phyloP scores from a whole-genome alignment of 305 asterid genomes.

The Fraxinus dipetala region DNA sequence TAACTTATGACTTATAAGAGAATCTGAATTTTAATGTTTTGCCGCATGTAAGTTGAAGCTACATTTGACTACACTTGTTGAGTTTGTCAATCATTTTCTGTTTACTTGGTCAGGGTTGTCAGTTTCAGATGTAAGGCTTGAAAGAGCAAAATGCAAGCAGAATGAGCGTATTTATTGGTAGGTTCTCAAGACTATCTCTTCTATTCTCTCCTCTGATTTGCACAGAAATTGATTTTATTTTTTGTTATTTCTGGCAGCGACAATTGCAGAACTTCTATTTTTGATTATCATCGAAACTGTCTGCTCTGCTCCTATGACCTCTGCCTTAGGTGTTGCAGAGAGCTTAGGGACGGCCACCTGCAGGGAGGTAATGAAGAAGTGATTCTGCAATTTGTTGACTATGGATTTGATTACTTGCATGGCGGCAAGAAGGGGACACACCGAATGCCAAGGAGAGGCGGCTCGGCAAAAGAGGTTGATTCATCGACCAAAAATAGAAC shows the following conservation, averaged over 20 bases:
- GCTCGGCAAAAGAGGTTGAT: neutral
- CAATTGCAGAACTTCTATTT: constrained; percentile 63
- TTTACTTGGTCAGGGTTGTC: constrained; percentile 36
- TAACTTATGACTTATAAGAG: neutral
- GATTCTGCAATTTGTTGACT: constrained; percentile 28
- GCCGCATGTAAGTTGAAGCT: neutral
- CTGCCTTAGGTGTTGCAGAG: constrained; percentile 64
- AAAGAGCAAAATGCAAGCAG: constrained; percentile 21
- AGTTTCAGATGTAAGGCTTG: constrained; percentile 33
- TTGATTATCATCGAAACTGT: constrained; percentile 64
- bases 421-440: constrained; percentile 21
- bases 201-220: constrained; percentile 3
- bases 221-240: neutral
- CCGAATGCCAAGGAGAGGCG: neutral
- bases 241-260: constrained; percentile 36
- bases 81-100: neutral
- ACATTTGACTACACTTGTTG: neutral
- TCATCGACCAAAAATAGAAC: neutral
- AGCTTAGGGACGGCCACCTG: constrained; percentile 50
- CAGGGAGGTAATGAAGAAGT: constrained; percentile 44
- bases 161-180: constrained; percentile 62
- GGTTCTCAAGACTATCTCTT: constrained; percentile 13
- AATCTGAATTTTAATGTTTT: constrained; percentile 1
- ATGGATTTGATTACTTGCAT: constrained; percentile 45
- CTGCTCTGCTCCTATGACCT: constrained; percentile 58